Evolutionary conservation across 768 basidiomycete genomes (phyloP).

Genomic region (Naganishia randhawae): DNA sequence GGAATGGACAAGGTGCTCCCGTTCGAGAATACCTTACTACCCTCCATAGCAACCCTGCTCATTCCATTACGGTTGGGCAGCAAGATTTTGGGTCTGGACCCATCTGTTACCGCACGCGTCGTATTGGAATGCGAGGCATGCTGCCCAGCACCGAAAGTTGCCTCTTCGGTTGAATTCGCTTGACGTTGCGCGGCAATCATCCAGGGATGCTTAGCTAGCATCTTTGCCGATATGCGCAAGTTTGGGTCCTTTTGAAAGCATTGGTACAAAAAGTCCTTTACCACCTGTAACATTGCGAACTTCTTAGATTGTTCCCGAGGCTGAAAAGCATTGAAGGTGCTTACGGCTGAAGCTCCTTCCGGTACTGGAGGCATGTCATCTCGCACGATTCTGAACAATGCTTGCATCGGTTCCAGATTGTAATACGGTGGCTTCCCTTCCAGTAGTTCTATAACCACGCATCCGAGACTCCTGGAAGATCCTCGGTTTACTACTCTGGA

Average conservation of each 20-base stretch:
- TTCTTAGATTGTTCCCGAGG: neutral
- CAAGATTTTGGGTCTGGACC: conserved; percentile 51
- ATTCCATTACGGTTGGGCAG: conserved; percentile 21
- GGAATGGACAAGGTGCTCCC: neutral
- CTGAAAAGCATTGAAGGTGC: conserved; percentile 16
- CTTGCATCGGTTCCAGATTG: conserved; percentile 94
- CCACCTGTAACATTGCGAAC: conserved; percentile 56
- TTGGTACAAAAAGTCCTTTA: conserved; percentile 92
- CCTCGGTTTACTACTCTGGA: neutral
- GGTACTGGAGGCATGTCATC: conserved; percentile 97
- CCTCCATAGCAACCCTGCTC: neutral
- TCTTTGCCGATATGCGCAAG: conserved; percentile 87
- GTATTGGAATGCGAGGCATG: neutral
- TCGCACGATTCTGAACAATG: conserved; percentile 95
- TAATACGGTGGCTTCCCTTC: conserved; percentile 93
- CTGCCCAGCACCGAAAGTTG: neutral
- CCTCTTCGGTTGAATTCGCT: conserved; percentile 52
- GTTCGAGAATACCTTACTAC: neutral
- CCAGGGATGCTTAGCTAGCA: conserved; percentile 90
- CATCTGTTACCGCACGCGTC: conserved; percentile 44
- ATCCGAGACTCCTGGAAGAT: conserved; percentile 72
- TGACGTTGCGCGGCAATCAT: conserved; percentile 82
- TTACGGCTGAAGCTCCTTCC: conserved; percentile 76
- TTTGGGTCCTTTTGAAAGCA: conserved; percentile 99
- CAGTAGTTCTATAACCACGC: conserved; percentile 92